Evolutionary conservation across 192 early-diverging fungal species (phyloP).

Genomic region (Thoreauomyces humboldtii): DNA sequence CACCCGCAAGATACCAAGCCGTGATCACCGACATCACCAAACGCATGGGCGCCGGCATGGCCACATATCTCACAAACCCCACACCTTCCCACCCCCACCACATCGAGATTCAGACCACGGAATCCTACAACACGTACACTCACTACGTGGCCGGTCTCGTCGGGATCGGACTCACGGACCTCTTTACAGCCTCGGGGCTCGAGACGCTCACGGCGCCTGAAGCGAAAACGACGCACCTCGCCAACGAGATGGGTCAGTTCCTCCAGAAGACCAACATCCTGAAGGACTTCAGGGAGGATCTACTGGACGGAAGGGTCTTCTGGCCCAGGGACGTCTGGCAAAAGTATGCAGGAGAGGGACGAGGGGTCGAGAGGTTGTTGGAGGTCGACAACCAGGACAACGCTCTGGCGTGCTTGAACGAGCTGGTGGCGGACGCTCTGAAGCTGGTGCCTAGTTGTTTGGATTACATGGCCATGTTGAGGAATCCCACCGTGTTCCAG

Average conservation of each 20-base stretch:
- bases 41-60: conserved; percentile 95
- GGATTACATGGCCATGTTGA: conserved; percentile 76
- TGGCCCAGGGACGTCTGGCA: conserved; percentile 97
- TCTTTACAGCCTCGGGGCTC: conserved; percentile 85
- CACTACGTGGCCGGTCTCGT: conserved; percentile 97
- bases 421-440: conserved; percentile 85
- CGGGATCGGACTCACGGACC: conserved; percentile 84
- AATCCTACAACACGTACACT: conserved; percentile 95
- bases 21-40: conserved; percentile 90
- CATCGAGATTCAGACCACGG: conserved; percentile 60
- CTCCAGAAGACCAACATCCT: conserved; percentile 98
- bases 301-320: conserved; percentile 84
- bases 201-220: conserved; percentile 50
- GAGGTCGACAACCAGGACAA: conserved; percentile 65
- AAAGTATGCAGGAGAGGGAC: conserved; percentile 58
- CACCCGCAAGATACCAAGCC: conserved; percentile 62
- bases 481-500: conserved; percentile 79
- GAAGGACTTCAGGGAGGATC: conserved; percentile 91
- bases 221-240: conserved; percentile 27
- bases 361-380: conserved; percentile 67
- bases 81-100: conserved; percentile 16
- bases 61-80: conserved; percentile 49
- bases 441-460: conserved; percentile 81
- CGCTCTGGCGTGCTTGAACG: conserved; percentile 80
- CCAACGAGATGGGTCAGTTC: conserved; percentile 97